Evolutionary conservation across 345 rosid genomes (phyloP).

Genomic region (Sisymbrium irio): DNA sequence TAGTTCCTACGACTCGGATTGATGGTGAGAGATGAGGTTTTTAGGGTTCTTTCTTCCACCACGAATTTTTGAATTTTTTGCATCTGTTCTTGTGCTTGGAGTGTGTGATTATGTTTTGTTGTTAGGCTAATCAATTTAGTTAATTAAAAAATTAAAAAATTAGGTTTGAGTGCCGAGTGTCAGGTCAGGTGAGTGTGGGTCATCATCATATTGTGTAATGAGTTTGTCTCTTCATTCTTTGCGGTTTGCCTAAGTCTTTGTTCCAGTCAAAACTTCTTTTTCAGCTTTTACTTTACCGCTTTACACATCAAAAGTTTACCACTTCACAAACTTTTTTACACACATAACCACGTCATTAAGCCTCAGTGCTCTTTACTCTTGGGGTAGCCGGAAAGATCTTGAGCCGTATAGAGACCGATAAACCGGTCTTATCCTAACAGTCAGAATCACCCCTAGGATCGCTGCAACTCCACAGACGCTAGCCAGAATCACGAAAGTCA

Average conservation of each 20-base stretch:
- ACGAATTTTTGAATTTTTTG: not conserved
- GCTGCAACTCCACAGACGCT: not conserved
- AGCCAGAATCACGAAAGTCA: not conserved
- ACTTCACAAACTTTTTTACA: not conserved
- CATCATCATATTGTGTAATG: conserved; percentile 27
- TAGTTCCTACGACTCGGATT: not conserved
- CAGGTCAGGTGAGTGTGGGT: conserved; percentile 25
- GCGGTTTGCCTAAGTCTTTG: conserved; percentile 31
- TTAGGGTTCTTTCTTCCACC: conserved; percentile 65
- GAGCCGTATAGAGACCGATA: conserved; percentile 12
- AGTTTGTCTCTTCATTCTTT: conserved; percentile 35
- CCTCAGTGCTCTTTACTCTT: not conserved
- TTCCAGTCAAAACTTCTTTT: conserved; percentile 33
- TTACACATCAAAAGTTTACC: not conserved
- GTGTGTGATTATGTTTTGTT: conserved; percentile 11
- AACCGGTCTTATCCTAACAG: not conserved
- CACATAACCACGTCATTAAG: conserved; percentile 33
- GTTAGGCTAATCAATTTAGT: conserved; percentile 6
- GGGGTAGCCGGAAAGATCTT: conserved; percentile 33
- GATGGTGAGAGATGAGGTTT: conserved; percentile 66
- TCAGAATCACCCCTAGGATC: not conserved
- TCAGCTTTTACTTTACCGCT: conserved; percentile 7
- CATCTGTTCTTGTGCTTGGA: conserved; percentile 1
- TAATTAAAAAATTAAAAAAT: not conserved
- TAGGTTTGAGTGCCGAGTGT: conserved; percentile 20